Evolutionary conservation across 176 grass and related monocot genomes (phyloP), one percentile per base, ranked within the genome.

Genomic region (Lolium rigidum): DNA sequence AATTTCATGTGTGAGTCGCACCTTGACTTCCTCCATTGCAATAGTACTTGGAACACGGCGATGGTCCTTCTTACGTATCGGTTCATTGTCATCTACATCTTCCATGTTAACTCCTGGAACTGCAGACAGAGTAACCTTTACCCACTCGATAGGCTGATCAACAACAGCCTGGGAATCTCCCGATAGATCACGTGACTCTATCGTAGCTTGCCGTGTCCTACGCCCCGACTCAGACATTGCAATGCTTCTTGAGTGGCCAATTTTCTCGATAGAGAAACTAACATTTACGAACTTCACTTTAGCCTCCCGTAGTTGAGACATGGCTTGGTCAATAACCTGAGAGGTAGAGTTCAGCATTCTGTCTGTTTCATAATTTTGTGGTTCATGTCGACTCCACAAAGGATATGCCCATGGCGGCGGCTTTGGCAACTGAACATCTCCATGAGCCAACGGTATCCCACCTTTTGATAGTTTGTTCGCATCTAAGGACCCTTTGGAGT

Each of bases 21-120:
- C 97, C 97, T 99, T 99, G 80, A 96, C 92, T 96, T 99, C 97
- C 92, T 96, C 94, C 15, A 99, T 99, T 79, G 97, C 97, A 82
- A 96, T 96, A 86, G 97, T 96, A 82, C 97, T 99, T 71, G 97
- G 97, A 86, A 99, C 88, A 31, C 97, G 90, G 3, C 92, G 90
- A 93, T 99, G 94, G 10, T 99, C 97, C 88, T 94, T 99, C 83
- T 91, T 93, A 35, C 84, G 72, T 57, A 60, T 62, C 16, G 94
- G 93, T 55, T 90, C 93, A 80, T 94, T 92, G 50, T 88, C 92
- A 84, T 93, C 97, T 81, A 96, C 83, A 83, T 99, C 97, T 47
- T 99, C 97, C 92, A 99, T 96, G 87, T 67, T 99, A 84, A 99
- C 88, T 84, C 94, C 94, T 66, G 97, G 94, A 79, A 96, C 80